Percentiles rank a stretch among this genome's conserved stretches.
phyloP scores from a whole-genome alignment of 139 green algal species.

The Diplosphaera chodatii region DNA sequence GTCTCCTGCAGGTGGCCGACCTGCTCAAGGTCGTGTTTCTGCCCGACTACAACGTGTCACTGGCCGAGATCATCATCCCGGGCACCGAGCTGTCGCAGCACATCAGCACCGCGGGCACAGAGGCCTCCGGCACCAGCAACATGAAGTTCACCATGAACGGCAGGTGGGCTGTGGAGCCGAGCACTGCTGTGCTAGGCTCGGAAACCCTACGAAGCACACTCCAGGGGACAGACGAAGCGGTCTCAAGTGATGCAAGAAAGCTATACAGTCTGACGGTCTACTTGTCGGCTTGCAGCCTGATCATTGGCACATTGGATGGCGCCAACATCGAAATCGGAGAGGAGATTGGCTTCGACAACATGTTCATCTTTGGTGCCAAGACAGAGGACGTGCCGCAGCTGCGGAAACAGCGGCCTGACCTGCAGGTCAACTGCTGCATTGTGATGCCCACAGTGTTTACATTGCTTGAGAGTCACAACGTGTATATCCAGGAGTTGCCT shows the following conservation, averaged over 20 bases:
- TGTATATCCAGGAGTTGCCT: no score
- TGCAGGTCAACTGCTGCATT: conserved; percentile 15
- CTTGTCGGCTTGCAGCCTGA: conserved; percentile 39
- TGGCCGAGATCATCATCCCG: conserved; percentile 91
- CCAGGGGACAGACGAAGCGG: no score
- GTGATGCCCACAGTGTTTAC: no score
- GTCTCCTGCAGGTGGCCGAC: conserved; percentile 21
- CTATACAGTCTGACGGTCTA: no score
- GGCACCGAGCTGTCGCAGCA: conserved; percentile 88
- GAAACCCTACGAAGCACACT: no score
- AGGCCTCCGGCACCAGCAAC: conserved; percentile 94
- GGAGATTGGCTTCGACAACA: conserved; percentile 60
- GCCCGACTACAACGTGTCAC: conserved; percentile 97
- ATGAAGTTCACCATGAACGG: conserved; percentile 99
- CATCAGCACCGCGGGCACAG: conserved; percentile 95
- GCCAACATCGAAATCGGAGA: conserved; percentile 98
- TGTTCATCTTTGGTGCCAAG: conserved; percentile 84
- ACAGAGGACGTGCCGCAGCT: conserved; percentile 56
- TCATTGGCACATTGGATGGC: conserved; percentile 94
- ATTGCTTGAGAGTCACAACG: no score
- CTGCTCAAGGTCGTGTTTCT: conserved; percentile 74
- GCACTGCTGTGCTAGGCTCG: no score
- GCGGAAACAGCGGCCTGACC: conserved; percentile 49
- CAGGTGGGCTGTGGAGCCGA: background rate
- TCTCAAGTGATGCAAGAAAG: no score